Evolutionary conservation across 495 filamentous ascomycete genomes (phyloP), one percentile per base, ranked within the genome.

Genomic region (Daldinia grandis): DNA sequence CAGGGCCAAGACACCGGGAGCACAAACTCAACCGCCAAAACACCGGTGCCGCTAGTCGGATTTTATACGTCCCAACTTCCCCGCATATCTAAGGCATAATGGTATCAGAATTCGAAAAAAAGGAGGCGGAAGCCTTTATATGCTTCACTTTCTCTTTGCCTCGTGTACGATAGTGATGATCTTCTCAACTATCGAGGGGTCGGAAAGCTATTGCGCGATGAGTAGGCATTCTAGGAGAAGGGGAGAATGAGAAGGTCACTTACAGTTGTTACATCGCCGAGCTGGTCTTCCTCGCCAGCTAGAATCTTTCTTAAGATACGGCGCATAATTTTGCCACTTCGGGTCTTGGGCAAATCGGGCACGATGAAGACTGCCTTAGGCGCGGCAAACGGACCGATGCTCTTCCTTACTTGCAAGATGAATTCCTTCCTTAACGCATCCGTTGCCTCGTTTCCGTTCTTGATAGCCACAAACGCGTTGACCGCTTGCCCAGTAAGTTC

Each of bases 321-420:
- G 61, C 95, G 87, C 95, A 99, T 98, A 75, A 98, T 99, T 90
- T 99, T 99, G 62, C 95, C 95, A 72, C 91, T 94, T 66, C 95
- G 85, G 44, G 95, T 98, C 88, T 99, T 98, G 67, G 95, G 95
- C 28, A 99, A 86, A 78, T 98, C 95, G 4, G 93, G 89, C 24
- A 98, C 90, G 35, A 95, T 87, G 77, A 88, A 96, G 58, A 98
- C 89, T 10, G 91, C 92, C 84, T 98, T 98, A 68, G 96, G 96
- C 28, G 96, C 93, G 5, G 95, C 95, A 75, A 99, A 99, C 9
- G 95, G 96, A 37, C 95, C 95, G 76, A 99, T 98, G 49, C 91
- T 94, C 84, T 95, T 97, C 74, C 95, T 91, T 44, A 99, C 96
- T 79, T 98, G 96, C 78, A 95, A 84, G 62, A 95, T 88, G 64